These are phyloP conservation scores for Arachis hypogaea DNA, from an alignment of 306 rosid genomes.

Conservation along the genomic window DNA sequence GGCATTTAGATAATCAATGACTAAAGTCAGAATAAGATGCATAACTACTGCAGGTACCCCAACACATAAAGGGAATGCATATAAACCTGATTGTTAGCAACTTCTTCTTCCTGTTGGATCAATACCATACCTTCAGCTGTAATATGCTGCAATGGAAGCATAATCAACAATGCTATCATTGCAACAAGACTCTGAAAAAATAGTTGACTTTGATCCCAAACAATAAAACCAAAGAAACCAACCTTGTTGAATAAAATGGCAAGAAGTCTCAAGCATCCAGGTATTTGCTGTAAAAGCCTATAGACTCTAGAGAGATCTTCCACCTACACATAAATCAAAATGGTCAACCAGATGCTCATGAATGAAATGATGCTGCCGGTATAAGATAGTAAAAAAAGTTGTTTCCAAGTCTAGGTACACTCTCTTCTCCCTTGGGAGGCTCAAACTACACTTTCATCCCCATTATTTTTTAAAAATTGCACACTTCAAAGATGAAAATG, in stretches of 20 bases:
- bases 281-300: constrained; percentile 75
- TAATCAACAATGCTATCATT: constrained; percentile 9
- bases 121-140: constrained; percentile 69
- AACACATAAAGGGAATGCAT: background rate
- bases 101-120: constrained; percentile 86
- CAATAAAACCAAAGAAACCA: constrained; percentile 26
- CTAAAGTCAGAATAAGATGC: constrained; percentile 11
- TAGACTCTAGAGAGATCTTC: constrained; percentile 88
- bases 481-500: too few species aligned
- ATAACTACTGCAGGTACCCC: background rate
- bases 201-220: background rate
- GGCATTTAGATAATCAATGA: constrained; percentile 33
- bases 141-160: constrained; percentile 66
- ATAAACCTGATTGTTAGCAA: constrained; percentile 58
- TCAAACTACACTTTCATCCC: too few species aligned
- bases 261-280: constrained; percentile 70
- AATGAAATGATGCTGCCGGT: background rate
- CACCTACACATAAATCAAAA: constrained; percentile 50
- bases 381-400: background rate
- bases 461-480: too few species aligned
- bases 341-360: constrained; percentile 1
- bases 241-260: constrained; percentile 77
- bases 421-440: too few species aligned
- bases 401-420: background rate
- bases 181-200: background rate